Base-by-base conservation (phyloP, 1,284 basidiomycete species). In the Sporisorium scitamineum region DNA sequence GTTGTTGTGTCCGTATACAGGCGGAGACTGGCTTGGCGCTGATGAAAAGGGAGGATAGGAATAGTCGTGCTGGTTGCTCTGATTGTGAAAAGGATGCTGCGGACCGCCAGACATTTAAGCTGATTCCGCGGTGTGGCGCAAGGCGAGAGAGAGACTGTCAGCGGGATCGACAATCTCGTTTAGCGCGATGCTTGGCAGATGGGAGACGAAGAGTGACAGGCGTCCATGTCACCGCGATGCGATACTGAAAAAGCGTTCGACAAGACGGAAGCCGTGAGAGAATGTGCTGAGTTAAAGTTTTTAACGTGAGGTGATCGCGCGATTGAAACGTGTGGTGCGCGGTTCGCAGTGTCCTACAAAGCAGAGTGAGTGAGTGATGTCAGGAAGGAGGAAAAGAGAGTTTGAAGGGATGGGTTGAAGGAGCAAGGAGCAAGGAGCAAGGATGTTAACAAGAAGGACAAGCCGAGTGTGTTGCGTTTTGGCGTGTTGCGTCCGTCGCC, bases 51-150 rank as follows among this genome's bases (percentile, higher is more conserved):
- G 26, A 31, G 39, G 47, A 20, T 58, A 34, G 41, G 22, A 48
- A 41, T 47, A 48, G 47, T 53, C 42, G 55, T 59, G 51, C 39
- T 59, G 44, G 32, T 27, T 54, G 42, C 47, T 54, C 41, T 70
- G 68, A 20, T 26, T 39, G 34, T 41, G 45, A 42, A 60, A 61
- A 54, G 68, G 61, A 45, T 57, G 37, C 16, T 70, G 61, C 56
- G 60, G 52, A 32, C 70, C 70, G 37, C 63, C 60, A 45, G 70
- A 72, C 70, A 72, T 72, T 42, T 60, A 61, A 61, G 61, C 61
- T 32, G 67, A 70, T 52, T 34, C 27, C 41, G 61, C 61, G 39
- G 41, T 44, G 39, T 37, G 44, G n/a, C 39, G 22, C 26, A 24
- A 34, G 39, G 6, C 26, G 56, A 27, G 47, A 18, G 32, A 26